Percentiles rank a stretch among this genome's conserved stretches.
Evolutionary conservation across 2,329 filamentous ascomycete genomes (phyloP).

Genomic region (Colletotrichum nymphaeae): DNA sequence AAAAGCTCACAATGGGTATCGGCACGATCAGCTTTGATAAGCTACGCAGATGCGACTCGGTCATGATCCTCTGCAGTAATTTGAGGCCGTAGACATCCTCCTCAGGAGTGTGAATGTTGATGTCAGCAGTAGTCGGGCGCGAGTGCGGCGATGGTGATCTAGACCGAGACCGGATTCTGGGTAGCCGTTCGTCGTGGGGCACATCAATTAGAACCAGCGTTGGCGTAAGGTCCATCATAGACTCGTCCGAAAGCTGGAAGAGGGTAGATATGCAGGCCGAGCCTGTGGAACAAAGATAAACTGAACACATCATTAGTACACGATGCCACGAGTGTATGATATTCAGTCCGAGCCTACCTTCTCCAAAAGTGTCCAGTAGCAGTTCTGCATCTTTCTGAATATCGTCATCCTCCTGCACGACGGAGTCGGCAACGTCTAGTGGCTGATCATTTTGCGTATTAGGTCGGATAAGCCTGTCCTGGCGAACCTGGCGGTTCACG

Average conservation of each 20-base stretch:
- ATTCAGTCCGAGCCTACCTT: constrained; percentile 55
- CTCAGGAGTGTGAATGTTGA: constrained; percentile 54
- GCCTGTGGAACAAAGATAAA: constrained; percentile 66
- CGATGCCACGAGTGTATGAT: background rate
- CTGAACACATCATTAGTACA: constrained; percentile 45
- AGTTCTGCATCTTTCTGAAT: constrained; percentile 60
- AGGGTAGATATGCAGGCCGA: constrained; percentile 64
- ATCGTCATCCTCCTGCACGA: constrained; percentile 53
- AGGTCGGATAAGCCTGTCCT: constrained; percentile 56
- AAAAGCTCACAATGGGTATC: constrained; percentile 63
- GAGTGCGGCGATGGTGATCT: constrained; percentile 60
- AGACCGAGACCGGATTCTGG: constrained; percentile 48
- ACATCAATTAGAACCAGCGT: constrained; percentile 69
- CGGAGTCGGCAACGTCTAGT: constrained; percentile 39
- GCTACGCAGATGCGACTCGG: constrained; percentile 67
- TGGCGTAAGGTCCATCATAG: constrained; percentile 64
- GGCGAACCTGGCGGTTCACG: constrained; percentile 64
- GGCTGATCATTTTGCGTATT: constrained; percentile 37
- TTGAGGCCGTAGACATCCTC: constrained; percentile 67
- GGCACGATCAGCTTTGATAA: constrained; percentile 68
- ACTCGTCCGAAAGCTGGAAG: constrained; percentile 63
- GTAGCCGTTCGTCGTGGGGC: constrained; percentile 60
- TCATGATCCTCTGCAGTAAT: constrained; percentile 67
- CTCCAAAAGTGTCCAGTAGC: constrained; percentile 64
- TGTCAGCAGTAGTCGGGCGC: constrained; percentile 45